phyloP scores from a whole-genome alignment of 2,329 filamentous ascomycete genomes.

The Anthostomella pinea region DNA sequence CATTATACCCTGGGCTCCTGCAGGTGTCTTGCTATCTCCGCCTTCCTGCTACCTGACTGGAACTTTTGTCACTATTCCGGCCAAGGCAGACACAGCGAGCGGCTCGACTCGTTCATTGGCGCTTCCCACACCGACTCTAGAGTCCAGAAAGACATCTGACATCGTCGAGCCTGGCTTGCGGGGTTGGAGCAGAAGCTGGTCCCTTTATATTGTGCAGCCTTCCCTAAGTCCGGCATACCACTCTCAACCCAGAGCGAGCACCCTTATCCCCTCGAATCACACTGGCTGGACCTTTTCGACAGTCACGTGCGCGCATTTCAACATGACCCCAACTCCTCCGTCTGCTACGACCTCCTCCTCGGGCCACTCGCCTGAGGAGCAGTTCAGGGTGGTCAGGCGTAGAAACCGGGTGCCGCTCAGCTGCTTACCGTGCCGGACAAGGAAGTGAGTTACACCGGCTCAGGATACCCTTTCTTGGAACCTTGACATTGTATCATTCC shows the following conservation, averaged over 20 bases:
- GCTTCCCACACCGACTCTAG: too few species aligned
- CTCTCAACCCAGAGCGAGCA: constrained; percentile 16
- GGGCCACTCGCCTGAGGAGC: constrained; percentile 76
- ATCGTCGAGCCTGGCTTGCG: constrained; percentile 3
- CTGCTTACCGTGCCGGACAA: constrained; percentile 84
- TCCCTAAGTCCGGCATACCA: constrained; percentile 22
- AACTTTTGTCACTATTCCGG: neutral
- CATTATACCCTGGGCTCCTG: neutral
- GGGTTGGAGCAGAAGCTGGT: constrained; percentile 16
- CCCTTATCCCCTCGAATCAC: too few species aligned
- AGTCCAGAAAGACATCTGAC: too few species aligned
- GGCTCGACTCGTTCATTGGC: too few species aligned
- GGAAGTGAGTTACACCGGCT: constrained; percentile 63
- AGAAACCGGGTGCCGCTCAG: constrained; percentile 89
- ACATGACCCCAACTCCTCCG: constrained; percentile 73
- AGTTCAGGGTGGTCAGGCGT: constrained; percentile 86
- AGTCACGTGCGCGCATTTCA: constrained; percentile 21
- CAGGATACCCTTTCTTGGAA: constrained; percentile 11
- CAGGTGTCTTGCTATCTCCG: neutral
- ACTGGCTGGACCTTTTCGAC: constrained; percentile 6
- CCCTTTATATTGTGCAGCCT: constrained; percentile 19
- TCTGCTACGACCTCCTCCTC: constrained; percentile 76
- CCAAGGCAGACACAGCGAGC: too few species aligned
- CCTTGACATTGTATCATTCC: constrained; percentile 16
- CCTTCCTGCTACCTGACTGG: neutral